These are phyloP conservation scores for Vitis amurensis DNA, from an alignment of 164 flowering plant genomes.

Conservation along the genomic window DNA sequence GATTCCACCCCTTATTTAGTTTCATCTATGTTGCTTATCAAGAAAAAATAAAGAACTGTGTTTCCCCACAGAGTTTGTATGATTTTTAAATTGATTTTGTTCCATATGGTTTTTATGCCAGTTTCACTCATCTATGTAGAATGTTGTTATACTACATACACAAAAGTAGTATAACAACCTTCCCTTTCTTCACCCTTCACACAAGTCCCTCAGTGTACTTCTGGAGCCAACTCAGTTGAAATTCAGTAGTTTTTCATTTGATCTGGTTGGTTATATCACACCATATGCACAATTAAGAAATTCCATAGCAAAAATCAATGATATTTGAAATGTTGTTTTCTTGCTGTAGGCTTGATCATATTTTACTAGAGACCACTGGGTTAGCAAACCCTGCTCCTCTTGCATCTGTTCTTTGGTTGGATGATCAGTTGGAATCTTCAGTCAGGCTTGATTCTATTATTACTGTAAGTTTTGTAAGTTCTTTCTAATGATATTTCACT, in stretches of 20 bases:
- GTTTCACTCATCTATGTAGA: neutral
- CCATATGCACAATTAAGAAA: neutral
- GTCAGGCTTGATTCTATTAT: constrained; percentile 89
- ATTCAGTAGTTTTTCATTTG: neutral
- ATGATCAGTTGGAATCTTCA: constrained; percentile 92
- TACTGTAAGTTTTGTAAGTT: constrained; percentile 56
- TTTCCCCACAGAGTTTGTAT: no score
- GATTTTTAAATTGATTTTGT: no score
- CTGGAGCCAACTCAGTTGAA: neutral
- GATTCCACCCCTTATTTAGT: neutral
- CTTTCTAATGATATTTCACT: no score
- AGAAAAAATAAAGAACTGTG: no score
- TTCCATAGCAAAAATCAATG: constrained; percentile 2
- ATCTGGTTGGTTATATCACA: neutral
- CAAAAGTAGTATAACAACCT: no score
- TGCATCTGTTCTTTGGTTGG: constrained; percentile 97
- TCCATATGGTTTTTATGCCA: no score
- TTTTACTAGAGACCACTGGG: constrained; percentile 92
- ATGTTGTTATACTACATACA: neutral
- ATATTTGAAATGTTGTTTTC: constrained; percentile 5
- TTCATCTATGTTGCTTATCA: no score
- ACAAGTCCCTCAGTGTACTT: neutral
- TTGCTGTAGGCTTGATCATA: constrained; percentile 78
- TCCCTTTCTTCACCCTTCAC: no score
- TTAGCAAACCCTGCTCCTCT: constrained; percentile 96